These are phyloP conservation scores for Malus orientalis DNA, from an alignment of 306 rosid species.

Conservation along the genomic window DNA sequence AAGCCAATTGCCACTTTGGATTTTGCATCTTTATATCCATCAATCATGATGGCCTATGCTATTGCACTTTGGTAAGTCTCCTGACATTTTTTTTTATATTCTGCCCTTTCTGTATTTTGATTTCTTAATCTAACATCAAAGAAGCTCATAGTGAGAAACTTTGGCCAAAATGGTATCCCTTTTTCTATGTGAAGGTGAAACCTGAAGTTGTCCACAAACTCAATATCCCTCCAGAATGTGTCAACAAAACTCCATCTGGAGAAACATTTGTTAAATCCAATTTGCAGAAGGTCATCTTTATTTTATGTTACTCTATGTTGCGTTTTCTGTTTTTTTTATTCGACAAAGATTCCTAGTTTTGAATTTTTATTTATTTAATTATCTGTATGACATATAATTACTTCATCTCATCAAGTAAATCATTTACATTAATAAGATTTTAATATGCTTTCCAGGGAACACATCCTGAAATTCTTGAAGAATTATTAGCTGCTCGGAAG, in stretches of 20 bases:
- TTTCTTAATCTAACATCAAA: conserved; percentile 1
- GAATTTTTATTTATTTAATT: conserved; percentile 7
- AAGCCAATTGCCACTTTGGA: conserved; percentile 97
- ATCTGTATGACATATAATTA: neutral
- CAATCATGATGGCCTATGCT: conserved; percentile 99
- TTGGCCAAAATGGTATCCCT: neutral
- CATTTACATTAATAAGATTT: neutral
- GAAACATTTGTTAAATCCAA: conserved; percentile 80
- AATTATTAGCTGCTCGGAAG: conserved; percentile 82
- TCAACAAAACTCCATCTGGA: conserved; percentile 94
- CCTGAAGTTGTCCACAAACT: conserved; percentile 67
- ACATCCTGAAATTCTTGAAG: conserved; percentile 99
- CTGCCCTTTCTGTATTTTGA: neutral
- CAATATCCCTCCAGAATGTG: conserved; percentile 71
- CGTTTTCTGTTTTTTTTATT: neutral
- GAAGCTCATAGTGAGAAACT: neutral
- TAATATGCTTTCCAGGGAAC: conserved; percentile 57
- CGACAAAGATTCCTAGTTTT: conserved; percentile 4
- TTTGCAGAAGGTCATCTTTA: conserved; percentile 61
- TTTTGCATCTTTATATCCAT: conserved; percentile 95
- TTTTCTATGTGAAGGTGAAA: conserved; percentile 51
- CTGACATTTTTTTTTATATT: neutral
- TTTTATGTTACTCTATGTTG: neutral
- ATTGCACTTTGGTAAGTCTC: conserved; percentile 85
- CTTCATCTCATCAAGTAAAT: neutral